A percentile compares a stretch with the other conserved stretches of the same genome.
Conservation (phyloP, 2,329 filamentous ascomycete genomes). For the Nannizziopsis arthrosporioides region DNA sequence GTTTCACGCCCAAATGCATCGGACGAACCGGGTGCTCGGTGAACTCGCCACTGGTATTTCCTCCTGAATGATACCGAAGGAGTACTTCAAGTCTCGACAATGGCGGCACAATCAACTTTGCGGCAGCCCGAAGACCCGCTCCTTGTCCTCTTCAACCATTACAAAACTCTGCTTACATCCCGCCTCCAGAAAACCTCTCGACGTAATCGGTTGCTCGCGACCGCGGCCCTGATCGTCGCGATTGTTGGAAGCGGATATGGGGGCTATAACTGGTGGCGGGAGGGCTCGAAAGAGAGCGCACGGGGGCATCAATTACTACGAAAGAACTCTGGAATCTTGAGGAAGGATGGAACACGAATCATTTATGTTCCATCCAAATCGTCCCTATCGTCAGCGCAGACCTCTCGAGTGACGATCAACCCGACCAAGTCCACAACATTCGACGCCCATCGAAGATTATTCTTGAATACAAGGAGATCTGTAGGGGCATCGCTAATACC, state of each 20-base stretch:
- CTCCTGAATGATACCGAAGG: background rate
- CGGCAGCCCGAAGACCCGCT: constrained; percentile 54
- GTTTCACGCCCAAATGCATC: background rate
- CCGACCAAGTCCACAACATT: constrained; percentile 88
- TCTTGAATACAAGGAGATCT: constrained; percentile 78
- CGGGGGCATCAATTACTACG: constrained; percentile 71
- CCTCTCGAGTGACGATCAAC: constrained; percentile 81
- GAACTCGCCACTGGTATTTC: background rate
- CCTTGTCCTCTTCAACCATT: constrained; percentile 45
- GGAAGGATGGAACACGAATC: constrained; percentile 87
- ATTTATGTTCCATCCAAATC: constrained; percentile 85
- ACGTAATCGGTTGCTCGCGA: constrained; percentile 61
- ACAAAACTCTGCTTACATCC: constrained; percentile 38
- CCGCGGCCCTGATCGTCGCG: constrained; percentile 61
- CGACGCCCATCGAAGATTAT: constrained; percentile 86
- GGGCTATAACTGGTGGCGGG: constrained; percentile 64
- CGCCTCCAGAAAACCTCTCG: constrained; percentile 54
- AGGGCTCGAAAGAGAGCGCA: constrained; percentile 62
- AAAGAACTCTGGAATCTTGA: constrained; percentile 81
- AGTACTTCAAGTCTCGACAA: constrained; percentile 29
- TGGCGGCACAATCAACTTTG: constrained; percentile 83
- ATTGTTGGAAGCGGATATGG: constrained; percentile 73
- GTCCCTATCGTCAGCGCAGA: constrained; percentile 37
- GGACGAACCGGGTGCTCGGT: background rate
- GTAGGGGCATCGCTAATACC: constrained; percentile 63